Conservation (phyloP, 2,329 filamentous ascomycete species). For the Colletotrichum sp. region DNA sequence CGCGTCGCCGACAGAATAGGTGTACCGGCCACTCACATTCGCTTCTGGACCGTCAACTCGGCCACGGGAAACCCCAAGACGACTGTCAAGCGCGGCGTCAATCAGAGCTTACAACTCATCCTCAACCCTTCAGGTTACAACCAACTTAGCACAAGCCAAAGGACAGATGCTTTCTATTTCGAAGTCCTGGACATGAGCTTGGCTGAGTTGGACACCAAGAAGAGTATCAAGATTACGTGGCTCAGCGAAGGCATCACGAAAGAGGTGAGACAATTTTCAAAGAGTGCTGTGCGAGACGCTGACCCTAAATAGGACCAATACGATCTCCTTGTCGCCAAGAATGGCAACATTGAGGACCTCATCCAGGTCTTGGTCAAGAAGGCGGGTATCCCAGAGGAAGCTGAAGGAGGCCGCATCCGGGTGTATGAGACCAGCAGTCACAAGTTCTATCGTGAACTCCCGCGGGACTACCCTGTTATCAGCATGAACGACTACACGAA, state of each 20-base stretch:
- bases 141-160: constrained; percentile 73
- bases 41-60: constrained; percentile 86
- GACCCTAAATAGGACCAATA: constrained; percentile 64
- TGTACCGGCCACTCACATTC: constrained; percentile 83
- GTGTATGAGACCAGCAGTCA: constrained; percentile 84
- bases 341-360: constrained; percentile 80
- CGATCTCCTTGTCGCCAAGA: constrained; percentile 88
- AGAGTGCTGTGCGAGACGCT: neutral
- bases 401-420: constrained; percentile 71
- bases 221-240: constrained; percentile 82
- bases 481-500: constrained; percentile 86
- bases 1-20: constrained; percentile 81
- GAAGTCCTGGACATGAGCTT: constrained; percentile 95
- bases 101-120: constrained; percentile 78
- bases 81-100: constrained; percentile 74
- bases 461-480: constrained; percentile 73
- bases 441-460: constrained; percentile 83
- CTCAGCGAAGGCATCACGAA: constrained; percentile 90
- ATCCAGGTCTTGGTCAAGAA: constrained; percentile 81
- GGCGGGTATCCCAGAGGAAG: constrained; percentile 77
- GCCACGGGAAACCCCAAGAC: constrained; percentile 79
- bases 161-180: constrained; percentile 83
- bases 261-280: constrained; percentile 64
- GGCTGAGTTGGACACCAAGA: constrained; percentile 92
- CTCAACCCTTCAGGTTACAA: constrained; percentile 76